Percentiles rank a stretch among this genome's conserved stretches.
phyloP scores from a whole-genome alignment of 768 basidiomycete genomes.

The Cubamyces lactineus region DNA sequence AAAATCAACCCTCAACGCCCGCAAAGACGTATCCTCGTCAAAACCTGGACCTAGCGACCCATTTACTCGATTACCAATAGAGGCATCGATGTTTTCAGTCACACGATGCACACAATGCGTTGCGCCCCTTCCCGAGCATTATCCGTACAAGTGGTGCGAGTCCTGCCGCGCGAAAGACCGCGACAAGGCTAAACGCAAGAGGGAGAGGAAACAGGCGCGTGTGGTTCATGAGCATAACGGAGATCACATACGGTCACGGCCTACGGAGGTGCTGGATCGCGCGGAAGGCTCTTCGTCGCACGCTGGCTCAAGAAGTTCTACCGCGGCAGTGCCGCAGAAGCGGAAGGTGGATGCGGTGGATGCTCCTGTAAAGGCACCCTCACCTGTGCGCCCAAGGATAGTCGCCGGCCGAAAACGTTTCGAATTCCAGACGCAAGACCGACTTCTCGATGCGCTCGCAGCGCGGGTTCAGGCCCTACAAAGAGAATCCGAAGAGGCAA shows the following conservation, averaged over 20 bases:
- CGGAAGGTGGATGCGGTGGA: neutral
- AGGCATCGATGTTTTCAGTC: neutral
- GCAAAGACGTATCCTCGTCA: no score
- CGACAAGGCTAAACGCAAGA: neutral
- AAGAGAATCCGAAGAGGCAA: neutral
- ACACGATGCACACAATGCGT: neutral
- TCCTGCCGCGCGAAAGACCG: neutral
- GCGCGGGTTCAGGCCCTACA: slow-evolving; percentile 1
- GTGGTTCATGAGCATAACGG: neutral
- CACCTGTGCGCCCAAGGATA: neutral
- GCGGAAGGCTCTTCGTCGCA: neutral
- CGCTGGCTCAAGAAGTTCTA: neutral
- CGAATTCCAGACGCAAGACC: slow-evolving; percentile 23
- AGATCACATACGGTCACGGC: no score
- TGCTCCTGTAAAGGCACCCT: no score
- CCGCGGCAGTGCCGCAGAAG: neutral
- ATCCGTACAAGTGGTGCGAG: neutral
- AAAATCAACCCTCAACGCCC: no score
- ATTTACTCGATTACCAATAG: no score
- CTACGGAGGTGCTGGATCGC: neutral
- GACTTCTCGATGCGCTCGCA: slow-evolving; percentile 22
- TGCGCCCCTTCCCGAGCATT: neutral
- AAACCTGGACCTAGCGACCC: no score
- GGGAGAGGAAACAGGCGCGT: neutral
- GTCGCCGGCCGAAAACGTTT: neutral